Percentiles rank a stretch among this genome's conserved stretches.
Evolutionary conservation across 2,329 filamentous ascomycete species (phyloP).

Genomic region (Lomentospora prolificans): DNA sequence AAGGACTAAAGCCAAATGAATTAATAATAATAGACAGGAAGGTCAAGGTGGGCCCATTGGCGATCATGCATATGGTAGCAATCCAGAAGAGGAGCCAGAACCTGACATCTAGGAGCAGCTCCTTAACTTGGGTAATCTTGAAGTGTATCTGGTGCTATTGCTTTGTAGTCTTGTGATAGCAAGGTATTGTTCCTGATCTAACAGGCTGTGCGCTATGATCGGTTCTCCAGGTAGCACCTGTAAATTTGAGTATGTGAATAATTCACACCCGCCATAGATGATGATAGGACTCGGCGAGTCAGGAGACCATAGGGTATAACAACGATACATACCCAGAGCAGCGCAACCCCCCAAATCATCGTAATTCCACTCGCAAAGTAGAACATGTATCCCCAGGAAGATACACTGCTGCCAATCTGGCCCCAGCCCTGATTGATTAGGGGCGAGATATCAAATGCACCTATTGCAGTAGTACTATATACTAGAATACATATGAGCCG

Average conservation of each 20-base stretch:
- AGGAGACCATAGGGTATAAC: background rate
- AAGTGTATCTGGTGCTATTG: conserved; percentile 36
- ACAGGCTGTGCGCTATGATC: conserved; percentile 9
- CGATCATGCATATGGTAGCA: conserved; percentile 30
- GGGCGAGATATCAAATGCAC: conserved; percentile 27
- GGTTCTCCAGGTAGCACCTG: conserved; percentile 10
- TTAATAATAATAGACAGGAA: conserved; percentile 35
- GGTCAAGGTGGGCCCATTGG: conserved; percentile 33
- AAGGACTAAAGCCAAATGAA: conserved; percentile 31
- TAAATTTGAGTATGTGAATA: background rate
- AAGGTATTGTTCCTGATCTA: conserved; percentile 28
- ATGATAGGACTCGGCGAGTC: no score
- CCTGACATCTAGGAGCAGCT: conserved; percentile 48
- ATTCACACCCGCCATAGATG: background rate
- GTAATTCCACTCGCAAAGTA: conserved; percentile 14
- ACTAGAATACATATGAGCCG: background rate
- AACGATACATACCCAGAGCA: conserved; percentile 5
- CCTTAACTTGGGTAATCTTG: conserved; percentile 39
- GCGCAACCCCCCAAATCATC: conserved; percentile 11
- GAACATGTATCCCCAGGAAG: conserved; percentile 16
- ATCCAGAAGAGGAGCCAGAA: conserved; percentile 49
- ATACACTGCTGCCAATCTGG: conserved; percentile 16
- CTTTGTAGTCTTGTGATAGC: conserved; percentile 41
- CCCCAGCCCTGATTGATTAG: conserved; percentile 23
- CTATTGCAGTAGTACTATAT: conserved; percentile 34